Conservation (phyloP, 768 basidiomycete genomes). For the Xerocomus potaroensis region DNA sequence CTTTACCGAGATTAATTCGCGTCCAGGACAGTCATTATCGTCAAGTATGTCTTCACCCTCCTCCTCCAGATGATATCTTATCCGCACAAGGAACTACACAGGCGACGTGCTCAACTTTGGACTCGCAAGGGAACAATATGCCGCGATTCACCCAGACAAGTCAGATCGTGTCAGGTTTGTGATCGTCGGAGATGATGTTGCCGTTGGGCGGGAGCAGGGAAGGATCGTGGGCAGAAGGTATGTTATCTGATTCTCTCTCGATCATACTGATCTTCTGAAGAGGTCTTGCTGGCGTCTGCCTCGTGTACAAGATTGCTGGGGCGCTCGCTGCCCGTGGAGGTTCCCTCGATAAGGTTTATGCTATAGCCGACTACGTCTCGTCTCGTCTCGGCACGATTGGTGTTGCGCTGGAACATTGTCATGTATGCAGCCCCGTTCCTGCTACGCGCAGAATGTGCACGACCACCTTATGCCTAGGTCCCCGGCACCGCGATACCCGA, state of each 20-base stretch:
- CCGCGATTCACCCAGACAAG: conserved; percentile 63
- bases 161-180: conserved; percentile 68
- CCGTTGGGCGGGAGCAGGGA: conserved; percentile 77
- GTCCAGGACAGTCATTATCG: conserved; percentile 70
- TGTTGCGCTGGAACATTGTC: conserved; percentile 85
- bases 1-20: neutral
- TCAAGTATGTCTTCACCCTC: conserved; percentile 50
- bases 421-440: conserved; percentile 41
- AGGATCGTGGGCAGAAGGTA: conserved; percentile 78
- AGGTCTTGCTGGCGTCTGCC: conserved; percentile 74
- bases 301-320: conserved; percentile 90
- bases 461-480: conserved; percentile 42
- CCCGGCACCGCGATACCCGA: conserved; percentile 66
- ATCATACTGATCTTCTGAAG: conserved; percentile 33
- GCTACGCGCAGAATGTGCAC: neutral
- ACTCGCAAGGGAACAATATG: conserved; percentile 80
- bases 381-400: conserved; percentile 76
- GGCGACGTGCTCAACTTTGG: conserved; percentile 92
- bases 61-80: conserved; percentile 4
- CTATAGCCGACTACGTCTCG: conserved; percentile 60
- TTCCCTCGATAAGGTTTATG: conserved; percentile 63
- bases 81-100: conserved; percentile 65
- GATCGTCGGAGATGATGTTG: conserved; percentile 87
- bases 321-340: conserved; percentile 70
- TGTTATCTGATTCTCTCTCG: neutral